Evolutionary conservation across 495 filamentous ascomycete genomes (phyloP).

Genomic region (Neurospora sp.): DNA sequence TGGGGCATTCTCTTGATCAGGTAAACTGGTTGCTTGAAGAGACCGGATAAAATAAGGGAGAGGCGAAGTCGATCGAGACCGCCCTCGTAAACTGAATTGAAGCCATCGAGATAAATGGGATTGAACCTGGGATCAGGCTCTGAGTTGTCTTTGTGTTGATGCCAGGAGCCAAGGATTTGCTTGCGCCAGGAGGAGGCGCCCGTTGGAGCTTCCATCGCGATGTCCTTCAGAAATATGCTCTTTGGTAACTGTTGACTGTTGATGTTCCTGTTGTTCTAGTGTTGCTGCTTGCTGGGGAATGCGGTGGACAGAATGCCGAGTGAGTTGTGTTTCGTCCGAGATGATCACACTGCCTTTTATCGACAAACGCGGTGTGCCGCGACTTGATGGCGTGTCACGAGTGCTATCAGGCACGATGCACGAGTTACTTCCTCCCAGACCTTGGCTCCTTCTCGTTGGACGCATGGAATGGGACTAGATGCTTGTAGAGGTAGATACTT

Average conservation of each 20-base stretch:
- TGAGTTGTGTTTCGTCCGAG: not conserved
- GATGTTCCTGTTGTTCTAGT: not conserved
- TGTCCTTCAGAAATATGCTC: not conserved
- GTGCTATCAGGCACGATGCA: not conserved
- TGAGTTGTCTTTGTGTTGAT: too few species aligned
- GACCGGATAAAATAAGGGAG: not conserved
- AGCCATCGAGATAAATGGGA: not conserved
- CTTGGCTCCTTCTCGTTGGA: not conserved
- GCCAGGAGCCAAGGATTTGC: too few species aligned
- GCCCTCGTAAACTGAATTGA: not conserved
- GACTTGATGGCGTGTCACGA: not conserved
- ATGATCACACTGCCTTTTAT: not conserved
- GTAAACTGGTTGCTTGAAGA: not conserved
- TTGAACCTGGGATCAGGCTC: too few species aligned
- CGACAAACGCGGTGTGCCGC: not conserved
- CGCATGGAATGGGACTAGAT: not conserved
- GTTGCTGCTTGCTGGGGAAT: not conserved
- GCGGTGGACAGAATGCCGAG: not conserved
- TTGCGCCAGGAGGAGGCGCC: too few species aligned
- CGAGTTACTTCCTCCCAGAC: not conserved
- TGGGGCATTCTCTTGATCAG: not conserved
- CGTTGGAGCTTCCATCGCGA: not conserved
- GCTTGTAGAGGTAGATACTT: not conserved
- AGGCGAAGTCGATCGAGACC: not conserved
- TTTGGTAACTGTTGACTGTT: not conserved